phyloP scores from a whole-genome alignment of 768 basidiomycete species.

The Melanogaster broomeanus region DNA sequence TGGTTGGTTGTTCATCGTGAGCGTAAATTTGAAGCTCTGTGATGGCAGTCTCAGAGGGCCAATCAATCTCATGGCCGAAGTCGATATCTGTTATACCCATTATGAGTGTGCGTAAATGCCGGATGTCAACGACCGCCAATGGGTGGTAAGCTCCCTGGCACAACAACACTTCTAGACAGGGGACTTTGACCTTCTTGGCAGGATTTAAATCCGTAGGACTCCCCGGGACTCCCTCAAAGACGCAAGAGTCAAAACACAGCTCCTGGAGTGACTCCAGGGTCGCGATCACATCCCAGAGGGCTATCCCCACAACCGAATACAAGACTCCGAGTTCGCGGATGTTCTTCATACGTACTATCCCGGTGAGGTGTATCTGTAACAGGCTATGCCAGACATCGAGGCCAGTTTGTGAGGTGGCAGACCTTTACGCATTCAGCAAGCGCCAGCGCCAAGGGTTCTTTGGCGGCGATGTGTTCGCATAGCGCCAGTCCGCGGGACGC shows the following conservation, averaged over 20 bases:
- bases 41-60: constrained; percentile 1
- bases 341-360: constrained; percentile 18
- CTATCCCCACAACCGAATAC: constrained; percentile 4
- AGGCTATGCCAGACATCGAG: no score
- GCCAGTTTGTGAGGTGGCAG: constrained; percentile 13
- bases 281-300: constrained; percentile 17
- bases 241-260: constrained; percentile 10
- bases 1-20: no score
- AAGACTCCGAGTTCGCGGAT: constrained; percentile 14
- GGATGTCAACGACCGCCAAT: background rate
- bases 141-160: background rate
- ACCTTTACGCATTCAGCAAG: constrained; percentile 33
- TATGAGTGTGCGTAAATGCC: background rate
- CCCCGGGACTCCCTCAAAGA: background rate
- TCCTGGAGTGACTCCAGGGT: constrained; percentile 12
- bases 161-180: background rate
- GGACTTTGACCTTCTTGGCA: constrained; percentile 5
- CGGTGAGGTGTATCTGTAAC: background rate
- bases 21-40: background rate
- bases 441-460: constrained; percentile 27
- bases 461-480: constrained; percentile 29
- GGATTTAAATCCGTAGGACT: background rate
- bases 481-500: constrained; percentile 11
- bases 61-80: background rate
- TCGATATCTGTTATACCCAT: background rate